Base-by-base conservation (phyloP, 2,329 filamentous ascomycete genomes). In the Apiospora malaysiana region DNA sequence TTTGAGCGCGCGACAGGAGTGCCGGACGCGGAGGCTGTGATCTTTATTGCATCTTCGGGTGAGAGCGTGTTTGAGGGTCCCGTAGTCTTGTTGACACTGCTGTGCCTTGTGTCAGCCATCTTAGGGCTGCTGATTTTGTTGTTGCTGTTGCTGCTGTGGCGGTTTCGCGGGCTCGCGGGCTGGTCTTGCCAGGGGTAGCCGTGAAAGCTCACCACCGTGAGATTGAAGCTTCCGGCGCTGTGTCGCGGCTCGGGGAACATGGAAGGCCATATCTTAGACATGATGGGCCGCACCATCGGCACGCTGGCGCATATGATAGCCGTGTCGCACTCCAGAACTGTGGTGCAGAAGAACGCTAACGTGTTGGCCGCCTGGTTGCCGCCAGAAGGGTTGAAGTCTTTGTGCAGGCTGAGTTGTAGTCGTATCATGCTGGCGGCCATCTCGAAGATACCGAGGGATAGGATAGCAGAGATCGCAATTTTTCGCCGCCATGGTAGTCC, bases 181-280 rank as follows among this genome's bases (percentile, higher is more conserved):
- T 63, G n/a, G 37, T 68, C 32, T 37, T 68, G 66, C 67, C 67
- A 68, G 18, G 67, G 46, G 12, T 68, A 68, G 27, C 67, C 67
- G 18, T 68, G 25, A 21, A 49, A 68, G 46, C 67, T 68, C 9
- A 68, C 37, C 46, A 68, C 67, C 7, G 67, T 68, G 9, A 68
- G 67, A 37, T 68, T 68, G 46, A 68, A 68, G 47, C 67, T 68
- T 4, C 46, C 47, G 7, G 46, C 23, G 27, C 37, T 56, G 2
- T 23, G 37, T 21, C 67, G 67, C 16, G 46, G 67, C 18, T 68
- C 67, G 4, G 45, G 45, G 9, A 68, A 68, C 32, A 25, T 16
- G 7, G 46, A 40, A 1, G 67, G 67, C 67, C 67, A 68, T 1
- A 68, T 23, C 32, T 40, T 40, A 3, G 67, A 46, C 46, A 68